Percentiles rank a stretch among this genome's conserved stretches.
Evolutionary conservation across 495 filamentous ascomycete genomes (phyloP).

Genomic region (Pseudevernia furfuracea): DNA sequence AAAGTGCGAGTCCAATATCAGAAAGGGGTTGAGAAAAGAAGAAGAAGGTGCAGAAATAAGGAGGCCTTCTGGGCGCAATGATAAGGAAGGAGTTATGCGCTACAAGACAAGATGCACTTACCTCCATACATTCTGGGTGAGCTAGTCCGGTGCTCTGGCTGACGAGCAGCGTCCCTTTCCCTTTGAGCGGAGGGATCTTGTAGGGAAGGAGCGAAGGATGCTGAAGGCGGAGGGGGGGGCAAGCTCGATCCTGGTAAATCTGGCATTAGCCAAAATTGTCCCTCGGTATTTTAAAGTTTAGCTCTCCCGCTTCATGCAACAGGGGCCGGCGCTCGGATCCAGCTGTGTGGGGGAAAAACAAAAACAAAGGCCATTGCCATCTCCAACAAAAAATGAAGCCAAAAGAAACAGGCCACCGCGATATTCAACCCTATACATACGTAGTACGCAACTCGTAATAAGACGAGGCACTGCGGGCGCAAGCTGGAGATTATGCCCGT

Average conservation of each 20-base stretch:
- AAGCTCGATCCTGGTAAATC: conserved; percentile 18
- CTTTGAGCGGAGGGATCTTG: conserved; percentile 13
- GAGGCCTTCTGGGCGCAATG: not conserved
- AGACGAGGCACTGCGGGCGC: not conserved
- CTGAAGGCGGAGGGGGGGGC: conserved; percentile 15
- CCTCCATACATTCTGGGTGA: conserved; percentile 25
- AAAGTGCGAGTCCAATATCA: not conserved
- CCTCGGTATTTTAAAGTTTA: conserved; percentile 5
- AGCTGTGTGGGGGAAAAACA: conserved; percentile 16
- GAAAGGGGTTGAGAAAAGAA: not conserved
- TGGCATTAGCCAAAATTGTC: conserved; percentile 11
- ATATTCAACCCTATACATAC: not conserved
- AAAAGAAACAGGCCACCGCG: not conserved
- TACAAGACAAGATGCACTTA: conserved; percentile 9
- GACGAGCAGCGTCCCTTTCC: conserved; percentile 13
- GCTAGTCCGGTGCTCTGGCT: conserved; percentile 12
- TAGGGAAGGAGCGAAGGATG: conserved; percentile 13
- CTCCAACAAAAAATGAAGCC: not conserved
- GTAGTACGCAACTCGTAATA: not conserved
- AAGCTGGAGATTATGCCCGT: not conserved
- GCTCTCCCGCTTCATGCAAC: conserved; percentile 10
- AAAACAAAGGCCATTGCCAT: not conserved
- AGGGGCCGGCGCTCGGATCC: conserved; percentile 16
- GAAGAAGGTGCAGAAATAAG: not conserved
- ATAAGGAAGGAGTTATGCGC: not conserved